A percentile compares a stretch with the other conserved stretches of the same genome.
These are phyloP conservation scores for Mycena sp. DNA, from an alignment of 1,284 basidiomycete genomes.

Conservation along the genomic window DNA sequence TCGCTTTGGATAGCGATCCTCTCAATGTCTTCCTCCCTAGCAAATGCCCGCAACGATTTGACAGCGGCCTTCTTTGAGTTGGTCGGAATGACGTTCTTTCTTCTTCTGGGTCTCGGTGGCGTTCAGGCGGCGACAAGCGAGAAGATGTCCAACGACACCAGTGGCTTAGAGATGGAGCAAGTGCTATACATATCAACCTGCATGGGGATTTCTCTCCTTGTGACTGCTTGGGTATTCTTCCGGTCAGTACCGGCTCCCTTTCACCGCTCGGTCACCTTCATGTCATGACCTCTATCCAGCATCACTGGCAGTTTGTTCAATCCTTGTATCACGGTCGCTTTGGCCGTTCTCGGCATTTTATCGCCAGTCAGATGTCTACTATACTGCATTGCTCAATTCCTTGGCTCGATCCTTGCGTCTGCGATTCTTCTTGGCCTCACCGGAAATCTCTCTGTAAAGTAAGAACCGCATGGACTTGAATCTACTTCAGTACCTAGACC, in stretches of 20 bases:
- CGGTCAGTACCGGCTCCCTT: constrained; percentile 40
- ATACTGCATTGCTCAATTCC: constrained; percentile 69
- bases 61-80: constrained; percentile 63
- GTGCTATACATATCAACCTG: constrained; percentile 67
- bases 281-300: constrained; percentile 52
- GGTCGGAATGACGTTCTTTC: constrained; percentile 65
- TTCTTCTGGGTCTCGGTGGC: constrained; percentile 69
- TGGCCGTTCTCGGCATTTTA: constrained; percentile 68
- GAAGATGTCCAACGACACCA: constrained; percentile 38
- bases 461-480: no score
- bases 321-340: constrained; percentile 71
- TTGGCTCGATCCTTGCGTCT: constrained; percentile 70
- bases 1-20: not conserved
- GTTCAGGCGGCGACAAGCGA: constrained; percentile 60
- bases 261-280: not conserved
- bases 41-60: constrained; percentile 44
- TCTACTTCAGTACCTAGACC: no score
- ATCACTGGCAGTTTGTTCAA: constrained; percentile 79
- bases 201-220: constrained; percentile 75
- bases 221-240: constrained; percentile 80
- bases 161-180: constrained; percentile 49
- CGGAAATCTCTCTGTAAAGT: constrained; percentile 67
- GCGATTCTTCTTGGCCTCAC: constrained; percentile 70
- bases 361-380: constrained; percentile 69
- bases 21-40: not conserved